These are phyloP conservation scores for Neckera pumila DNA, from an alignment of 225 moss, liverwort and hornwort species.

Conservation along the genomic window DNA sequence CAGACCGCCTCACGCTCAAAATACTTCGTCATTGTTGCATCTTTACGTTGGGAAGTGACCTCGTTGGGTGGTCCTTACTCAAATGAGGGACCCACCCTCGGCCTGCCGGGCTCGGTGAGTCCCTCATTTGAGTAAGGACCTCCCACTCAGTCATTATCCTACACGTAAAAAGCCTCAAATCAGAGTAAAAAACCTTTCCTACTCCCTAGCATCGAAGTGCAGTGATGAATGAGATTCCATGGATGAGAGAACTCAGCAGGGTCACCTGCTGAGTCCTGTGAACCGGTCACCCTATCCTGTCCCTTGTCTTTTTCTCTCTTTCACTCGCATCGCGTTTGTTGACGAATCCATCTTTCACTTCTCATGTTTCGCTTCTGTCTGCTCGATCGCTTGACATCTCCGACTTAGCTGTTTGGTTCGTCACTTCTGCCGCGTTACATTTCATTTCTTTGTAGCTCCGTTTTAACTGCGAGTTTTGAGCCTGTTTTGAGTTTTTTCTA, in stretches of 20 bases:
- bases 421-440: not conserved
- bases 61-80: no score
- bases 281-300: conserved; percentile 17
- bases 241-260: not conserved
- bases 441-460: not conserved
- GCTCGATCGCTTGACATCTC: not conserved
- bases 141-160: no score
- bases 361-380: not conserved
- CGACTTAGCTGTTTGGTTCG: not conserved
- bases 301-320: not conserved
- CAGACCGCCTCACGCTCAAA: no score
- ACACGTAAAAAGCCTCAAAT: not conserved
- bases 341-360: conserved; percentile 1
- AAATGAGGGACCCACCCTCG: no score
- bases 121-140: no score
- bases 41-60: no score
- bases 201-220: not conserved
- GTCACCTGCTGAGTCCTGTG: not conserved
- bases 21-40: no score
- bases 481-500: not conserved
- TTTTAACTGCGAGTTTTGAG: not conserved
- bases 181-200: not conserved
- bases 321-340: not conserved
- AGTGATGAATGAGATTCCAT: not conserved
- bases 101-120: no score